A percentile compares a stretch with the other conserved stretches of the same genome.
These are phyloP conservation scores for Nymphaea colorata DNA, from an alignment of 164 flowering plant genomes.

Conservation along the genomic window DNA sequence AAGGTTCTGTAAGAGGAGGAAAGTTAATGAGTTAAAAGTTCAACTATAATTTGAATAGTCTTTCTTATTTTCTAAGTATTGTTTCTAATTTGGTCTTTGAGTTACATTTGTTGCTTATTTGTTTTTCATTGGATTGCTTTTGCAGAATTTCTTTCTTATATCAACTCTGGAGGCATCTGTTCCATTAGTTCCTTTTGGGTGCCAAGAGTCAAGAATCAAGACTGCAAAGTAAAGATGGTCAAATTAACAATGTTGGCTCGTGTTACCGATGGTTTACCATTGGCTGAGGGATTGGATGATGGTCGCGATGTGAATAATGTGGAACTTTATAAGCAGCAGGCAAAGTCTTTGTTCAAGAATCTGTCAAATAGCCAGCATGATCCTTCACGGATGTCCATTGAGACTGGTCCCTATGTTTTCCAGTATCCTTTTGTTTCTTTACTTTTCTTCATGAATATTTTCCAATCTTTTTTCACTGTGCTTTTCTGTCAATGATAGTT, in stretches of 20 bases:
- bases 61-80: no score
- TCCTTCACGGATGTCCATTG: constrained; percentile 79
- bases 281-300: constrained; percentile 77
- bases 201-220: background rate
- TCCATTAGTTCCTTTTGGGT: no score
- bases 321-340: constrained; percentile 68
- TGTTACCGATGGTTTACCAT: constrained; percentile 80
- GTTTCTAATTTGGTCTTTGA: no score
- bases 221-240: constrained; percentile 58
- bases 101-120: no score
- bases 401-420: constrained; percentile 67
- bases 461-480: constrained; percentile 1
- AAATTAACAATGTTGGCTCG: constrained; percentile 83
- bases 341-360: constrained; percentile 63
- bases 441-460: background rate
- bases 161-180: no score
- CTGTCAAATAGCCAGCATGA: constrained; percentile 64
- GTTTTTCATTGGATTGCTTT: no score
- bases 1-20: no score
- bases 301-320: constrained; percentile 54
- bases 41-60: no score
- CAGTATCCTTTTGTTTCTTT: constrained; percentile 50
- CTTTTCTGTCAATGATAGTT: background rate
- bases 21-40: no score
- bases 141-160: no score